phyloP scores from a whole-genome alignment of 352 stramenopile species.

The Sclerospora graminicola region DNA sequence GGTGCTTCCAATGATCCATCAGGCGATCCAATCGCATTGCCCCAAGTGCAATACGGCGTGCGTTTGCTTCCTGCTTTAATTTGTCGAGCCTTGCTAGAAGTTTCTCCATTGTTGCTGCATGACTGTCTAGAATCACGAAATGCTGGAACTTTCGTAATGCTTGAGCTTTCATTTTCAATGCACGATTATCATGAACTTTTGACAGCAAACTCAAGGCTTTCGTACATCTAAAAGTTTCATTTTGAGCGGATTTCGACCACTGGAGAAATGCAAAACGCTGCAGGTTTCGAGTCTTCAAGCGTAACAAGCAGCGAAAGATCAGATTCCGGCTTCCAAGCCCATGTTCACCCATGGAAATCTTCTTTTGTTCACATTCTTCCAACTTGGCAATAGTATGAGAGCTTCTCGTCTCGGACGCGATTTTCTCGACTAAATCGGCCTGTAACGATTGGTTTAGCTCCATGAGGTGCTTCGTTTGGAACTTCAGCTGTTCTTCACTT shows the following conservation, averaged over 20 bases:
- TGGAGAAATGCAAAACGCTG: constrained; percentile 17
- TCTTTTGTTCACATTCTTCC: constrained; percentile 38
- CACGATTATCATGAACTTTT: no score
- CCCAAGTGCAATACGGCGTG: no score
- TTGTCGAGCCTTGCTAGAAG: no score
- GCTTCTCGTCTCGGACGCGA: constrained; percentile 46
- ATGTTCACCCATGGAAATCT: constrained; percentile 19
- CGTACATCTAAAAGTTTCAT: constrained; percentile 9
- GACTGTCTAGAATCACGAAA: no score
- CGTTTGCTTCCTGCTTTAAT: no score
- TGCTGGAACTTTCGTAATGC: constrained; percentile 17
- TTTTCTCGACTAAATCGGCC: constrained; percentile 53
- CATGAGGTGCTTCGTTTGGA: constrained; percentile 58
- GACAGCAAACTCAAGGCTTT: constrained; percentile 2
- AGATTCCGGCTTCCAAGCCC: constrained; percentile 18
- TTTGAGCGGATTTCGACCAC: constrained; percentile 15
- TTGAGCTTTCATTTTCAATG: constrained; percentile 13
- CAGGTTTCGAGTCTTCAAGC: constrained; percentile 20
- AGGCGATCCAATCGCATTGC: no score
- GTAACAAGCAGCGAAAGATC: constrained; percentile 23
- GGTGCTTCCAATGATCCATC: no score
- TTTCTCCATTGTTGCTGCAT: no score
- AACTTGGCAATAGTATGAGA: constrained; percentile 62
- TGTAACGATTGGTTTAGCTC: constrained; percentile 61
- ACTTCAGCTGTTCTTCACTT: constrained; percentile 59